Evolutionary conservation across 1,139 yeast species (phyloP), one percentile per base, ranked within the genome.

Genomic region (Eremothecium coryli): DNA sequence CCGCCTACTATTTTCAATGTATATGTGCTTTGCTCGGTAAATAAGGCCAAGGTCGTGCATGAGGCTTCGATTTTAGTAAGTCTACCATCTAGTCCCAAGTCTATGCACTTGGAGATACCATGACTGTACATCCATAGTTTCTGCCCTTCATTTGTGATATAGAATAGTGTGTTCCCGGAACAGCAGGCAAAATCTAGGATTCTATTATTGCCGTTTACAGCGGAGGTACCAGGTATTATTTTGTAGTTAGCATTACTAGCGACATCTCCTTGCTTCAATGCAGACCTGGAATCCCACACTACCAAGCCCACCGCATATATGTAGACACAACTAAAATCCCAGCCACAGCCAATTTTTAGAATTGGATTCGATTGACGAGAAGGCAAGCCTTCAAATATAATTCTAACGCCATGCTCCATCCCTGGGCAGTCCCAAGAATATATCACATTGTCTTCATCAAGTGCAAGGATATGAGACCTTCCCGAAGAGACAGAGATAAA

Each of bases 351-450:
- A 8, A 77, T 67, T 46, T 70, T 73, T 28, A 61, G 43, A 4
- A 74, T 62, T 5, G 59, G 58, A 33, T 55, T 47, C 1, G 52
- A 48, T 4, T 36, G 38, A 9, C 37, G 39, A 2, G 35, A 8
- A 5, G 51, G 52, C 16, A 52, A 23, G 3, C 46, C 52, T 3
- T 46, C 40, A 42, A 81, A 75, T 5, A 38, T 49, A 24, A 80
- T 43, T 30, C 54, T 56, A 2, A 74, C 66, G 0, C 85, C 90
- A 29, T 49, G 52, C 18, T 60, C 55, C 6, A 62, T 58, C 4
- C 60, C 59, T 1, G 53, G 45, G 22, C 65, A 58, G 49, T 80
- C 93, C 88, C 90, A 80, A 0, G 74, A 64, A 65, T 74, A 78
- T 1, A 81, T 45, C 8, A 61, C 54, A 29, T 71, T 68, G 1